Percentiles rank a stretch among this genome's conserved stretches.
phyloP scores from a whole-genome alignment of 108 stramenopile genomes.

The Phaeodactylum tricornutum region DNA sequence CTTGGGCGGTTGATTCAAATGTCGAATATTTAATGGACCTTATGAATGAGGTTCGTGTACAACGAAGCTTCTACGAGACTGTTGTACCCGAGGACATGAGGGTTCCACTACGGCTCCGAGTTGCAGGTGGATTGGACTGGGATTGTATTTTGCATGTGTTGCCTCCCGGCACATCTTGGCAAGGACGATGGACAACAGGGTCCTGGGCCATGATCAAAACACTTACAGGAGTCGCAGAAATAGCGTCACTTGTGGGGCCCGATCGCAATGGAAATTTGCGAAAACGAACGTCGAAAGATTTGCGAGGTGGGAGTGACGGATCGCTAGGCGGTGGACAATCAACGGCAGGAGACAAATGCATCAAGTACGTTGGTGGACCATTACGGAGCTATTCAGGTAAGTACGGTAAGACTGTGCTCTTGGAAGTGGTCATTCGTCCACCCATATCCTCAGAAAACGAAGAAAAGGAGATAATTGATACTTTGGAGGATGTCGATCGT shows the following conservation, averaged over 20 bases:
- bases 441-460: conserved; percentile 28
- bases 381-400: conserved; percentile 51
- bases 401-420: conserved; percentile 38
- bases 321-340: conserved; percentile 24
- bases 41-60: conserved; percentile 34
- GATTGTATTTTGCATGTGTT: conserved; percentile 66
- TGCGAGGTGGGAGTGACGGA: conserved; percentile 71
- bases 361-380: conserved; percentile 72
- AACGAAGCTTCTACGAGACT: conserved; percentile 29
- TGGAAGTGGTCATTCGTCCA: conserved; percentile 67
- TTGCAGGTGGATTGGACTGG: conserved; percentile 61
- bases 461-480: conserved; percentile 1
- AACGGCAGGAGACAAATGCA: conserved; percentile 39
- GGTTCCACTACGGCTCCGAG: conserved; percentile 25
- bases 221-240: conserved; percentile 51
- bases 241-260: conserved; percentile 52
- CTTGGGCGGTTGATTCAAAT: conserved; percentile 44
- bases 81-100: conserved; percentile 3
- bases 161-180: conserved; percentile 32
- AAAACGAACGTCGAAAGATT: conserved; percentile 27
- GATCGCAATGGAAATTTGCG: conserved; percentile 49
- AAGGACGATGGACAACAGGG: conserved; percentile 63
- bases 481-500: not conserved
- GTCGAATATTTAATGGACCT: conserved; percentile 36
- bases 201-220: conserved; percentile 59